Percentiles rank a stretch among this genome's conserved stretches.
Conservation (phyloP, 345 rosid genomes). For the Microcos paniculata region DNA sequence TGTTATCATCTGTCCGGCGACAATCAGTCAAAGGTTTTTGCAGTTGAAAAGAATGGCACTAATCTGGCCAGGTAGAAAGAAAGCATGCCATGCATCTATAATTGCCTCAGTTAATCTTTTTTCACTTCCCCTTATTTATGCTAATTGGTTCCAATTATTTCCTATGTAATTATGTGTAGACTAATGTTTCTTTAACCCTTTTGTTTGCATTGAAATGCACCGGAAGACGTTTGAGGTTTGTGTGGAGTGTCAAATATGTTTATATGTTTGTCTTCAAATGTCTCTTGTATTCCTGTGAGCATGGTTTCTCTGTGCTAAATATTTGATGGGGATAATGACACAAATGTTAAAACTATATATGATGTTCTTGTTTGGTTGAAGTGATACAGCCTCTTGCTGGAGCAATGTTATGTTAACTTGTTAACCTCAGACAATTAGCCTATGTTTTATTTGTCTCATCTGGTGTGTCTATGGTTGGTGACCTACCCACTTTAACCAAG, state of each 20-base stretch:
- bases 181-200: not conserved
- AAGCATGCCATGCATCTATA: not conserved
- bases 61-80: not conserved
- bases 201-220: not conserved
- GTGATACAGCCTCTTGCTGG: not conserved
- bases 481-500: too few species aligned
- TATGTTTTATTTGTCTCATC: too few species aligned
- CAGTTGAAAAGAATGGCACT: not conserved
- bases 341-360: not conserved
- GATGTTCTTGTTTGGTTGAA: not conserved
- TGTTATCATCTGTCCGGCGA: not conserved
- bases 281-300: not conserved
- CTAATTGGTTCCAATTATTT: not conserved
- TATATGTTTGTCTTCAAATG: not conserved
- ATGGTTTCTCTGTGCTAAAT: not conserved
- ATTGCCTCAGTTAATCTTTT: not conserved
- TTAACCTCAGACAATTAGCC: too few species aligned
- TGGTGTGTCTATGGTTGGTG: too few species aligned
- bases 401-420: too few species aligned
- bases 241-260: not conserved
- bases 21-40: not conserved
- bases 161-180: not conserved
- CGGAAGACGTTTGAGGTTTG: not conserved
- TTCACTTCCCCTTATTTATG: not conserved
- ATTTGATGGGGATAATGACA: not conserved